phyloP scores from a whole-genome alignment of 768 basidiomycete genomes.

The Lyophyllum semitale region DNA sequence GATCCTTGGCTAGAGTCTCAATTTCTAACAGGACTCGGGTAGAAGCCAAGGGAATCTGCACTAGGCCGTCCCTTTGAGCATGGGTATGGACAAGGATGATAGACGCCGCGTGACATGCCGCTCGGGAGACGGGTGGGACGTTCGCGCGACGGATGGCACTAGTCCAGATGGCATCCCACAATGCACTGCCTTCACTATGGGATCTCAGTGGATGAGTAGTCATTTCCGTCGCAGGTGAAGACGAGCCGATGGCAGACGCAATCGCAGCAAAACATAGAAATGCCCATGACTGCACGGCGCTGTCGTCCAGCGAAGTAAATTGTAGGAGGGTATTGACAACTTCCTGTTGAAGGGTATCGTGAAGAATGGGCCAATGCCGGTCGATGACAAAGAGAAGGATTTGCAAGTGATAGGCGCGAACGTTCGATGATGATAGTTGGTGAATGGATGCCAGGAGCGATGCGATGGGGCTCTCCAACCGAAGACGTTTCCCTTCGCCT shows the following conservation, averaged over 20 bases:
- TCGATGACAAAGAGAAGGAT: slow-evolving; percentile 84
- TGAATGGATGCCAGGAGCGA: slow-evolving; percentile 55
- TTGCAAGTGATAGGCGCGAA: slow-evolving; percentile 62
- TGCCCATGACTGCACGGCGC: slow-evolving; percentile 77
- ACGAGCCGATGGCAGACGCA: slow-evolving; percentile 47
- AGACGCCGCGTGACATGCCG: slow-evolving; percentile 74
- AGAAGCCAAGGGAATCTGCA: slow-evolving; percentile 43
- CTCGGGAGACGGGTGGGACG: slow-evolving; percentile 69
- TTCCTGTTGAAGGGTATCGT: slow-evolving; percentile 55
- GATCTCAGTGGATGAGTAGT: slow-evolving; percentile 1
- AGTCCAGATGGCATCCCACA: slow-evolving; percentile 86
- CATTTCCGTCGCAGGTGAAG: not conserved
- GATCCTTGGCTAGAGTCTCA: slow-evolving; percentile 75
- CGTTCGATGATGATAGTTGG: slow-evolving; percentile 26
- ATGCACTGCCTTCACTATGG: slow-evolving; percentile 25
- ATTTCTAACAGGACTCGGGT: slow-evolving; percentile 71
- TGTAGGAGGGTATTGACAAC: slow-evolving; percentile 58
- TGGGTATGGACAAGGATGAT: slow-evolving; percentile 45
- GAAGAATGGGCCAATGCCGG: slow-evolving; percentile 70
- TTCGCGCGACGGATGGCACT: slow-evolving; percentile 76
- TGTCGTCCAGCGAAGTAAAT: slow-evolving; percentile 66
- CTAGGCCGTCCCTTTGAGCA: slow-evolving; percentile 21
- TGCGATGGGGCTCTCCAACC: slow-evolving; percentile 60
- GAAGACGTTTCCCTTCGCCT: slow-evolving; percentile 49
- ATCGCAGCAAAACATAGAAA: slow-evolving; percentile 81